Conservation (phyloP, 495 filamentous ascomycete species). For the Terfezia claveryi region DNA sequence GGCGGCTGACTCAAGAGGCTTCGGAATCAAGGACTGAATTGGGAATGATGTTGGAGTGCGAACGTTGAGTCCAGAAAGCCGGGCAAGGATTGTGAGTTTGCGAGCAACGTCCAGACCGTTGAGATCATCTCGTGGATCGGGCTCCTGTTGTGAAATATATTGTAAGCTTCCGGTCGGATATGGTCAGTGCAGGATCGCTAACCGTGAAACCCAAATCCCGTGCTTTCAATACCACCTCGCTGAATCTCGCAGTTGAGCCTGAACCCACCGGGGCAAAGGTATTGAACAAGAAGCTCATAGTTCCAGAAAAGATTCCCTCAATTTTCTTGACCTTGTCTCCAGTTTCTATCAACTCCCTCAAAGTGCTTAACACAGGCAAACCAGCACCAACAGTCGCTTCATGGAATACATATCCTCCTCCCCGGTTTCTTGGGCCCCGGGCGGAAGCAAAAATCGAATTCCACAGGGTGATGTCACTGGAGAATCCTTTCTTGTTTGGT, state of each 20-base stretch:
- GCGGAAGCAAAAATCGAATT: slow-evolving; percentile 52
- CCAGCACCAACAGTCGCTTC: slow-evolving; percentile 85
- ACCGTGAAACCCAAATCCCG: slow-evolving; percentile 79
- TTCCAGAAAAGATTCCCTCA: slow-evolving; percentile 91
- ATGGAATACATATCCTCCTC: slow-evolving; percentile 64
- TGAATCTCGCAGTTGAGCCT: slow-evolving; percentile 46
- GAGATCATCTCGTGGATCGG: slow-evolving; percentile 84
- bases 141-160: slow-evolving; percentile 29
- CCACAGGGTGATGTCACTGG: slow-evolving; percentile 52
- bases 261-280: slow-evolving; percentile 56
- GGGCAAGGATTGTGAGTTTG: slow-evolving; percentile 86
- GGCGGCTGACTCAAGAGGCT: slow-evolving; percentile 47
- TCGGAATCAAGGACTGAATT: slow-evolving; percentile 74
- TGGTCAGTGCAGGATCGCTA: background rate
- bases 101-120: slow-evolving; percentile 91
- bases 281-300: slow-evolving; percentile 93
- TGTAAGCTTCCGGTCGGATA: too few species aligned
- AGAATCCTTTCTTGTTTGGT: slow-evolving; percentile 96
- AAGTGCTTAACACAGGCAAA: slow-evolving; percentile 72
- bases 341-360: slow-evolving; percentile 72
- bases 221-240: slow-evolving; percentile 66
- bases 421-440: slow-evolving; percentile 21
- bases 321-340: slow-evolving; percentile 73
- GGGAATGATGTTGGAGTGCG: slow-evolving; percentile 65
- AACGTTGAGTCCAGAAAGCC: slow-evolving; percentile 56